These are phyloP conservation scores for Sclerotinia glacialis DNA, from an alignment of 2,329 filamentous ascomycete species.

Conservation along the genomic window DNA sequence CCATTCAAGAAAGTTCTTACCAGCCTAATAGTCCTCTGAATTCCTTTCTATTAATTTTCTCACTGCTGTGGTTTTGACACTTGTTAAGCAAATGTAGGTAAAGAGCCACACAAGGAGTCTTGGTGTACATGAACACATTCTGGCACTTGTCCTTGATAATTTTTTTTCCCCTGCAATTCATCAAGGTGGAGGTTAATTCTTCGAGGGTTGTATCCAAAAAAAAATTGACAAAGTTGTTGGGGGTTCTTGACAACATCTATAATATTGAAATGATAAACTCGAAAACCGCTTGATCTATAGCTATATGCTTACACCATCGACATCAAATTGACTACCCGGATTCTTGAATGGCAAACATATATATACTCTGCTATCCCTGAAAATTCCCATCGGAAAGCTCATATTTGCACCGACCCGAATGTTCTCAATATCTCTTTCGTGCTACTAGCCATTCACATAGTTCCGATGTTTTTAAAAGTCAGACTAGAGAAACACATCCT, in stretches of 20 bases:
- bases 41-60: no score
- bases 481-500: not conserved
- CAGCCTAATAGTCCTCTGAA: not conserved
- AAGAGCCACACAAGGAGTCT: not conserved
- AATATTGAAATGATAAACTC: not conserved
- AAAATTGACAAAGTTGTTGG: not conserved
- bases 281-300: not conserved
- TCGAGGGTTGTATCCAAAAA: not conserved
- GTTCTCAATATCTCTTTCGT: not conserved
- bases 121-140: not conserved
- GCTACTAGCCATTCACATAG: not conserved
- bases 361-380: not conserved
- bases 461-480: no score
- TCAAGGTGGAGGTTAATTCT: not conserved
- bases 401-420: no score
- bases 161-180: not conserved
- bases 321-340: fast-evolving
- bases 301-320: not conserved
- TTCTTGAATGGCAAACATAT: not conserved
- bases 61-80: not conserved
- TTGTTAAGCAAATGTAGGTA: not conserved
- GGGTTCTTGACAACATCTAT: not conserved
- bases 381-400: not conserved
- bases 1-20: not conserved
- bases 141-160: not conserved